Base-by-base conservation (phyloP, 2,329 filamentous ascomycete genomes). In the Moelleriella libera region DNA sequence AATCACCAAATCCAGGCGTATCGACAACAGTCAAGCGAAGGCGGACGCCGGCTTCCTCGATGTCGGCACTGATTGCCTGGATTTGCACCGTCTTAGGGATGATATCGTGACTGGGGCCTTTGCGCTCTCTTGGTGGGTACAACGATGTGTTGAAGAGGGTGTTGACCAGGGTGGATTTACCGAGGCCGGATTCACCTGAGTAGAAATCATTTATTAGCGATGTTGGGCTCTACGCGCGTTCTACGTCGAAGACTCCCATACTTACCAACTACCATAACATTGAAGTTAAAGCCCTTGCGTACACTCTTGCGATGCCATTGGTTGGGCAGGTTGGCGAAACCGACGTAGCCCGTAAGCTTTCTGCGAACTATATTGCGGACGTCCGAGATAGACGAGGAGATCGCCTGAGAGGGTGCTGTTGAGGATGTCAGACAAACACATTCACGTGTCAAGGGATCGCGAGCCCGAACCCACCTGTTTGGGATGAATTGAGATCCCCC, bases 231-330 rank as follows among this genome's bases (percentile, higher is more conserved):
- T 30, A 11, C 30, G 8, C 14, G 28, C 8, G 21, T 7, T n/a
- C n/a, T n/a, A n/a, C n/a, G n/a, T n/a, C n/a, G n/a, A n/a, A n/a
- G n/a, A 2, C 3, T 10, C 5, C n/a, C 11, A 6, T 31, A 83
- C 89, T 63, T 76, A 97, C 92, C 92, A 70, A 98, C 92, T 69
- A 98, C 92, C 92, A 98, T 98, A 58, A 98, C 92, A 66, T 98
- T 98, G 78, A 98, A 98, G 80, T 97, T 98, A 80, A 98, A 98
- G 52, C 92, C 92, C 72, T 98, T 98, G 65, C 92, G 88, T 62
- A 98, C 92, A 80, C 89, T 96, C 84, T 98, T 98, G 69, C 92
- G 90, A 76, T 98, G 92, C 92, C 92, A 98, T 72, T 98, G 92
- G 74, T 98, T 98, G 54, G 92, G 92, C 64, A 98, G 72, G 68